Conservation (phyloP, 345 rosid species). For the Brassica cretica region DNA sequence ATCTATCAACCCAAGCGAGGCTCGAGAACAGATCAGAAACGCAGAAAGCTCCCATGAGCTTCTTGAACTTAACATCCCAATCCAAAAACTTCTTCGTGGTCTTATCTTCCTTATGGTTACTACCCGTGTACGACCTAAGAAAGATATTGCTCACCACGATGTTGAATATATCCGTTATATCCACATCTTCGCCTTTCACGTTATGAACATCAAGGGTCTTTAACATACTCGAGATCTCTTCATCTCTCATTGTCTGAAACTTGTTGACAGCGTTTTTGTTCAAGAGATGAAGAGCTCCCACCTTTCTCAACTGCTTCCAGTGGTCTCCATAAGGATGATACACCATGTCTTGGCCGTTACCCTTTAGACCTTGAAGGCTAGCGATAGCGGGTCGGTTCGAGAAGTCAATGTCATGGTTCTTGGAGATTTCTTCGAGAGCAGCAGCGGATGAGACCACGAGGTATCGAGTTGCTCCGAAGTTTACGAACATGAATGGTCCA, state of each 20-base stretch:
- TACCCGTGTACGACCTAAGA: slow-evolving; percentile 58
- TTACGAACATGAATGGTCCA: slow-evolving; percentile 37
- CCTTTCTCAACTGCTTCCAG: slow-evolving; percentile 33
- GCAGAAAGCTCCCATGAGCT: slow-evolving; percentile 33
- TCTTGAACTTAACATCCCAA: slow-evolving; percentile 45
- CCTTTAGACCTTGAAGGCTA: slow-evolving; percentile 2
- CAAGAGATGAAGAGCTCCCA: slow-evolving; percentile 24
- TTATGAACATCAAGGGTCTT: slow-evolving; percentile 28
- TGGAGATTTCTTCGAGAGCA: slow-evolving; percentile 29
- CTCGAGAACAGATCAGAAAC: slow-evolving; percentile 30
- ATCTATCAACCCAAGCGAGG: slow-evolving; percentile 29
- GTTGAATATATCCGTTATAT: slow-evolving; percentile 40
- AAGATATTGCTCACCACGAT: slow-evolving; percentile 13
- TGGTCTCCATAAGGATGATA: slow-evolving; percentile 41
- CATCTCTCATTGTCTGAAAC: slow-evolving; percentile 34
- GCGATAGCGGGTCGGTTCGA: slow-evolving; percentile 22
- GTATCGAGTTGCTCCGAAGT: slow-evolving; percentile 32
- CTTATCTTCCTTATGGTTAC: slow-evolving; percentile 28
- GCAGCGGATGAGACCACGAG: slow-evolving; percentile 35
- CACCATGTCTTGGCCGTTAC: slow-evolving; percentile 33
- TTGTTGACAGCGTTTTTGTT: slow-evolving; percentile 21
- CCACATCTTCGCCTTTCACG: slow-evolving; percentile 21
- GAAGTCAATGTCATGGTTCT: slow-evolving; percentile 30
- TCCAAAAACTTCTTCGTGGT: slow-evolving; percentile 46
- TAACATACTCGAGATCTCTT: slow-evolving; percentile 35